Base-by-base conservation (phyloP, 257 asterid species). In the Avicennia marina region DNA sequence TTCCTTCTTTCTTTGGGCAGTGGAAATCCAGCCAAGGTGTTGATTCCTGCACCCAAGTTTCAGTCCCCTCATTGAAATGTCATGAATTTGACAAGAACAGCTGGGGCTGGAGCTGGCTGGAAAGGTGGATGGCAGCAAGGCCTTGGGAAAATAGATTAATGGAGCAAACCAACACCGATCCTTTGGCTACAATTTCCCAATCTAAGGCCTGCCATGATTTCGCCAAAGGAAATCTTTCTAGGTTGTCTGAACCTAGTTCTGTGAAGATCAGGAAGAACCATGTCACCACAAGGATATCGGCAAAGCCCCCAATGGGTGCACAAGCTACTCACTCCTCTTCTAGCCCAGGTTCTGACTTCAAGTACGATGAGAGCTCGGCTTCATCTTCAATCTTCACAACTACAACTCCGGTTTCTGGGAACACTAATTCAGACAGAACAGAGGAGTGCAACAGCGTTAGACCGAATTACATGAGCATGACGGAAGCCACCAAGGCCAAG, bases 21-120 rank as follows among this genome's bases (percentile, higher is more conserved):
- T 80, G 73, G 68, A 81, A 82, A 59, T 75, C 88, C 34, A 71
- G 62, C 67, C 98, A 78, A 63, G 55, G 41, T 46, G 65, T 36
- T 3, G 41, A 5, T 36, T 11, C 12, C 10, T 2, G 13, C 10
- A 36, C 41, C 13, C 6, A 36, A 4, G 2, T 69, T 33, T 67
- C 80, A 1, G 67, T 73, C 25, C 80, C 78, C n/a, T 65, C 85
- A 10, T 56, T 68, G 4, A 85, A 75, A 41, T 73, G 54, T 27
- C 66, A 36, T 7, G 87, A 70, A 26, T 31, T 83, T 2, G 90
- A 81, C 43, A 84, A 93, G 78, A 75, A 63, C 17, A 69, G 60
- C 61, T 72, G 68, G 24, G 88, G 94, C n/a, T 91, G 98, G 98
- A 93, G 95, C 83, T 93, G 99, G 97, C 76, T 86, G 22, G 96